phyloP scores from a whole-genome alignment of 2,329 filamentous ascomycete species.

The Fusarium albidum region DNA sequence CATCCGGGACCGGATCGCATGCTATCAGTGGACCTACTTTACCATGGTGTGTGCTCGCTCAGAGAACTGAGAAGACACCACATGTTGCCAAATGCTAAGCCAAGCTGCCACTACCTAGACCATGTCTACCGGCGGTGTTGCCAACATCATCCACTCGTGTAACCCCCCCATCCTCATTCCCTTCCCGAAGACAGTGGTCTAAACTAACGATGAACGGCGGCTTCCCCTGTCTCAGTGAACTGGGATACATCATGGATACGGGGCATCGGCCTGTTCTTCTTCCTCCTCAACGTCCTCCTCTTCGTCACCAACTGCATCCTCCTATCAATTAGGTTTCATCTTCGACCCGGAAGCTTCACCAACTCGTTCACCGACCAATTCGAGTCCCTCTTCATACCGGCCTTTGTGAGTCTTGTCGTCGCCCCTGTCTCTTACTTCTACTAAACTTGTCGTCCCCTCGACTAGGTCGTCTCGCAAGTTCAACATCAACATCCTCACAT shows the following conservation, averaged over 20 bases:
- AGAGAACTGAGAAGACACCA: background rate
- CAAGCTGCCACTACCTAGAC: no score
- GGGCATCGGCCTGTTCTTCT: constrained; percentile 67
- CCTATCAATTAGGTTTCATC: constrained; percentile 73
- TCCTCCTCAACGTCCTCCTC: constrained; percentile 69
- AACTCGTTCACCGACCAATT: constrained; percentile 78
- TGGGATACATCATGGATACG: constrained; percentile 60
- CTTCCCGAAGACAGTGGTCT: no score
- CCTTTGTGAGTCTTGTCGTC: constrained; percentile 54
- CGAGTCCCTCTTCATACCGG: constrained; percentile 80
- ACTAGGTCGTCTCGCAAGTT: constrained; percentile 54
- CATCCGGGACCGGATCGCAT: constrained; percentile 60
- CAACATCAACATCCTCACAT: background rate
- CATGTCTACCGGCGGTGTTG: constrained; percentile 64
- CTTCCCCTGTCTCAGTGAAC: constrained; percentile 28
- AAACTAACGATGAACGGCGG: no score
- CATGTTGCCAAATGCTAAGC: constrained; percentile 2
- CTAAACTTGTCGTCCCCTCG: constrained; percentile 5
- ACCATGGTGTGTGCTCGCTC: constrained; percentile 54
- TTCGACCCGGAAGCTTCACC: constrained; percentile 74
- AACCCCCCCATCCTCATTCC: background rate
- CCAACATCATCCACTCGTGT: constrained; percentile 59
- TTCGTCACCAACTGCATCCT: constrained; percentile 70
- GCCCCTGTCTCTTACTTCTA: constrained; percentile 12
- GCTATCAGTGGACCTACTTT: constrained; percentile 78